These are phyloP conservation scores for Ophiosphaerella narmari DNA, from an alignment of 2,329 filamentous ascomycete genomes.

Conservation along the genomic window DNA sequence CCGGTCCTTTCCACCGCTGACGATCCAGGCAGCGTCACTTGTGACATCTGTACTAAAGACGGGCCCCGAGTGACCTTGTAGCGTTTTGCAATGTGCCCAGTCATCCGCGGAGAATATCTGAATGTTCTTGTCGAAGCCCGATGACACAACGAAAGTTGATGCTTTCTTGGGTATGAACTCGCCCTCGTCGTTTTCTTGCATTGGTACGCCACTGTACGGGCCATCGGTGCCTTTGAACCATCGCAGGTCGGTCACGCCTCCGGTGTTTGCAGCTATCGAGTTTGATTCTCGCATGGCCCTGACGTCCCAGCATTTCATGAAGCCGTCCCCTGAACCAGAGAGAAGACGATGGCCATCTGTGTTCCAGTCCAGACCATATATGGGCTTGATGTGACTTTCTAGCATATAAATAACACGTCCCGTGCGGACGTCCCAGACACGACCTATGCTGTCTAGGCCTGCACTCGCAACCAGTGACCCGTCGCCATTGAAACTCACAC, in stretches of 20 bases:
- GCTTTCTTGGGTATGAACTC: constrained; percentile 73
- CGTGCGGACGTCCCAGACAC: constrained; percentile 92
- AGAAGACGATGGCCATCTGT: constrained; percentile 88
- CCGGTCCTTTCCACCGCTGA: constrained; percentile 89
- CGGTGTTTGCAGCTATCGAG: constrained; percentile 87
- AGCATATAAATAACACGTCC: constrained; percentile 95
- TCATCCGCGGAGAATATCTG: constrained; percentile 97
- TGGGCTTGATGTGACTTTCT: constrained; percentile 90
- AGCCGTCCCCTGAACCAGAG: constrained; percentile 91
- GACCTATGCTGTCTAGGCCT: constrained; percentile 91
- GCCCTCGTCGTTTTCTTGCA: constrained; percentile 68
- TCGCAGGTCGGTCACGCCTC: constrained; percentile 86
- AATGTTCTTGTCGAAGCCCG: constrained; percentile 92
- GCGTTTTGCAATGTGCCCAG: constrained; percentile 85
- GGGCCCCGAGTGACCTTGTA: constrained; percentile 89
- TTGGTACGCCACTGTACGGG: constrained; percentile 64
- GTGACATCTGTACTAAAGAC: constrained; percentile 91
- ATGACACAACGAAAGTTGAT: constrained; percentile 87
- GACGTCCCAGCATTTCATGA: constrained; percentile 98
- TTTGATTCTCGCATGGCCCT: constrained; percentile 83
- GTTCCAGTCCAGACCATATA: constrained; percentile 91
- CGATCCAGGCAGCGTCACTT: constrained; percentile 85
- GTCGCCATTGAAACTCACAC: constrained; percentile 86
- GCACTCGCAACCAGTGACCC: constrained; percentile 88
- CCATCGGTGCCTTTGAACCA: constrained; percentile 93